Evolutionary conservation across 345 rosid genomes (phyloP), one percentile per base, ranked within the genome.

Genomic region (Citrus maxima): DNA sequence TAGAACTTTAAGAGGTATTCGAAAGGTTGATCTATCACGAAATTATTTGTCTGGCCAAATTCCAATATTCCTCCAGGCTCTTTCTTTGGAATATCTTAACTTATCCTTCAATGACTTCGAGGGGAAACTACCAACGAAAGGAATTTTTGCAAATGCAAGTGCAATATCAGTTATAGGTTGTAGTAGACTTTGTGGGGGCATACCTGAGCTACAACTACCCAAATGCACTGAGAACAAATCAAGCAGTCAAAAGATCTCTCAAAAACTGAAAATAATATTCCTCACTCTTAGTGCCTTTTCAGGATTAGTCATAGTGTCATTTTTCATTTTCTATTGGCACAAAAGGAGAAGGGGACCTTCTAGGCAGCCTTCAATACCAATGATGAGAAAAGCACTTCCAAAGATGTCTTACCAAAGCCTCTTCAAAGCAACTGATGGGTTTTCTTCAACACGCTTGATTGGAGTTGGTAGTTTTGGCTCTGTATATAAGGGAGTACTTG

Each of bases 71-170:
- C 9, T 85, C 1, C 75, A 55, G 49, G 27, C 37, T 4, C 65
- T 82, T 35, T 1, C 32, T 5, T 28, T 82, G 35, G 21, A 55
- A 7, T 32, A 72, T 56, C 69, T 86, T 5, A 81, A 84, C 71
- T 21, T 84, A 5, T 86, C 86, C 2, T 10, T 64, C 5, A 86
- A 83, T 63, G 58, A 77, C 9, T 67, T 86, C 0, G 72, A 86
- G 5, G 86, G 85, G 13, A 59, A 3, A 54, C 58, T 84, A 22
- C 82, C 88, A 67, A 40, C 7, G 4, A n/a, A 75, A 72, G 82
- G 85, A 58, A 63, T 65, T 13, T 86, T 86, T 25, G 7, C 65
- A 25, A 83, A 86, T 60, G 38, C 72, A 10, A 55, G 64, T 34
- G 70, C 34, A 54, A 68, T 37, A 25, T 79, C 58, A 1, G 24